Conservation (phyloP, 2,329 filamentous ascomycete species). For the Thelonectria rubi region DNA sequence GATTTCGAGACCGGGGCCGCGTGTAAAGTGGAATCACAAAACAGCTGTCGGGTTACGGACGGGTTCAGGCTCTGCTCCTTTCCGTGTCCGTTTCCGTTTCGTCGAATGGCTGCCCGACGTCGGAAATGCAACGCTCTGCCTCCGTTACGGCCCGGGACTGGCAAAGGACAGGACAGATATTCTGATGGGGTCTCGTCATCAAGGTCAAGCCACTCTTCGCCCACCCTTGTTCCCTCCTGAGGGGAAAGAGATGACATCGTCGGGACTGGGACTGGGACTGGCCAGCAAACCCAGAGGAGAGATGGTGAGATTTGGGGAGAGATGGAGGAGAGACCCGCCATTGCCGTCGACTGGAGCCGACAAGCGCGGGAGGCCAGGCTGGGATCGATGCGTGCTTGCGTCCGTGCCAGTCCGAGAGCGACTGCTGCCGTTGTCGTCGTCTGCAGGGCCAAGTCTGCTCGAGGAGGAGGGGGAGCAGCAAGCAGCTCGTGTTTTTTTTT, state of each 20-base stretch:
- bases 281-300: constrained; percentile 1
- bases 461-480: neutral
- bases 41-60: constrained; percentile 5
- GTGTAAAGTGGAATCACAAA: constrained; percentile 8
- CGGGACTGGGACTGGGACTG: no score
- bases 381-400: constrained; percentile 3
- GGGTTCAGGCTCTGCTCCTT: constrained; percentile 6
- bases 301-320: constrained; percentile 4
- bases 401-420: constrained; percentile 19
- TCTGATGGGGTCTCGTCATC: constrained; percentile 11
- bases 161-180: constrained; percentile 2
- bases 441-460: neutral
- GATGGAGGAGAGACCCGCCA: constrained; percentile 29
- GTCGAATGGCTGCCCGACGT: constrained; percentile 11
- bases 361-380: constrained; percentile 38
- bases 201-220: constrained; percentile 18
- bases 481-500: neutral
- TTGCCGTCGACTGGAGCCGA: constrained; percentile 36
- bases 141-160: neutral
- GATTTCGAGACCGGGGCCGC: constrained; percentile 10
- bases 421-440: neutral
- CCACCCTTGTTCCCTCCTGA: constrained; percentile 4
- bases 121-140: neutral
- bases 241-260: neutral
- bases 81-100: constrained; percentile 10